phyloP scores from a whole-genome alignment of 805 yeast species.

The Suhomyces tanzawaensis region DNA sequence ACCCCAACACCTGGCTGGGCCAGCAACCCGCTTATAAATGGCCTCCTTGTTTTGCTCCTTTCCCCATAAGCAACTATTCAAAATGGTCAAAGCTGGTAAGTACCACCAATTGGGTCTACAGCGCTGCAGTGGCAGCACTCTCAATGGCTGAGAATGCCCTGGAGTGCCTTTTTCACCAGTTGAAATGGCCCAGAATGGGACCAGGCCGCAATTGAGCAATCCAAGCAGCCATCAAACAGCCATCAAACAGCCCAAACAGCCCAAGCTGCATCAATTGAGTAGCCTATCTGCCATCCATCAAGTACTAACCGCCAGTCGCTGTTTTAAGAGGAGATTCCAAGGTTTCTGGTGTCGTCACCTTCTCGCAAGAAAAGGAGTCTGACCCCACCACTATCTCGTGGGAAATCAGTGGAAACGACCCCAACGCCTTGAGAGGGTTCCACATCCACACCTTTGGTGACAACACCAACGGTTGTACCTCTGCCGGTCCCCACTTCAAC shows the following conservation, averaged over 20 bases:
- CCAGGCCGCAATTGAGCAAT: constrained; percentile 5
- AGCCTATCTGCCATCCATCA: not conserved
- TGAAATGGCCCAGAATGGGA: too few species aligned
- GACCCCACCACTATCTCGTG: constrained; percentile 84
- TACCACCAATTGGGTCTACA: constrained; percentile 1
- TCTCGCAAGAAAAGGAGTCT: constrained; percentile 76
- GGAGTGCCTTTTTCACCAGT: too few species aligned
- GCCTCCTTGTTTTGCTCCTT: too few species aligned
- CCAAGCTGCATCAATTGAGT: not conserved
- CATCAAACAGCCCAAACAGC: not conserved
- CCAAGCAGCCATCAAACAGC: constrained; percentile 2
- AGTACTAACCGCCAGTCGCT: constrained; percentile 58
- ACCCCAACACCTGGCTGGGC: too few species aligned
- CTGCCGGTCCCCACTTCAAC: constrained; percentile 97
- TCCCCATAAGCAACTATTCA: too few species aligned
- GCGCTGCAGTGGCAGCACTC: too few species aligned
- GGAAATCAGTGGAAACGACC: constrained; percentile 85
- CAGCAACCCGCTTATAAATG: too few species aligned
- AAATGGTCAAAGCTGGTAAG: constrained; percentile 65
- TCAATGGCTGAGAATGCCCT: too few species aligned
- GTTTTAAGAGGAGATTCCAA: constrained; percentile 93
- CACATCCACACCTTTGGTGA: constrained; percentile 98
- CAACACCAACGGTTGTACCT: constrained; percentile 98
- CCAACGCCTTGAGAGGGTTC: constrained; percentile 93
- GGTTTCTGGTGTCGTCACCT: constrained; percentile 82